These are phyloP conservation scores for Botrytis hyacinthi DNA, from an alignment of 2,329 filamentous ascomycete genomes.

Conservation along the genomic window DNA sequence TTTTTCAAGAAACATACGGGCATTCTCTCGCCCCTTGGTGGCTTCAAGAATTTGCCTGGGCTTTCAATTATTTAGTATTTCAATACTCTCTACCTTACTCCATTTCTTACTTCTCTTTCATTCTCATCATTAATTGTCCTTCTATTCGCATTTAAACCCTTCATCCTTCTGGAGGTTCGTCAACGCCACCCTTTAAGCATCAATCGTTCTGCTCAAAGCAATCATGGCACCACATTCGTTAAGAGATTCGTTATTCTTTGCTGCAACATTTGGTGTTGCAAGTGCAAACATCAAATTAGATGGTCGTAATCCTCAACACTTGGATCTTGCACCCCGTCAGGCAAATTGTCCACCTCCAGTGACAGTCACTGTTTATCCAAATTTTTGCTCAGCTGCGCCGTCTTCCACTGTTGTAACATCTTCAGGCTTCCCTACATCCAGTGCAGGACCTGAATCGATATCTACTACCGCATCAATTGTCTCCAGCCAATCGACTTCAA, in stretches of 20 bases:
- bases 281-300: constrained; percentile 21
- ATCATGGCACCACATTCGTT: constrained; percentile 20
- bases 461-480: not conserved
- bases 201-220: constrained; percentile 18
- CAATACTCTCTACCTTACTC: constrained; percentile 9
- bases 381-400: not conserved
- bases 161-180: constrained; percentile 1
- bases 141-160: constrained; percentile 15
- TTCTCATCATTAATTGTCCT: constrained; percentile 10
- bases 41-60: not conserved
- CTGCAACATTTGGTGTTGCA: constrained; percentile 16
- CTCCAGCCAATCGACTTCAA: not conserved
- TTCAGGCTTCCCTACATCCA: not conserved
- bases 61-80: constrained; percentile 16
- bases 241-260: constrained; percentile 15
- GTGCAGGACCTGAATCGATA: not conserved
- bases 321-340: constrained; percentile 1
- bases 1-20: not conserved
- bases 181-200: constrained; percentile 17
- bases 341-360: not conserved
- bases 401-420: not conserved
- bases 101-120: not conserved
- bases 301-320: not conserved
- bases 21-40: not conserved
- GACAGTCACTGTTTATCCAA: constrained; percentile 9